Base-by-base conservation (phyloP, 1,284 basidiomycete species). In the Heterobasidion parviporum region DNA sequence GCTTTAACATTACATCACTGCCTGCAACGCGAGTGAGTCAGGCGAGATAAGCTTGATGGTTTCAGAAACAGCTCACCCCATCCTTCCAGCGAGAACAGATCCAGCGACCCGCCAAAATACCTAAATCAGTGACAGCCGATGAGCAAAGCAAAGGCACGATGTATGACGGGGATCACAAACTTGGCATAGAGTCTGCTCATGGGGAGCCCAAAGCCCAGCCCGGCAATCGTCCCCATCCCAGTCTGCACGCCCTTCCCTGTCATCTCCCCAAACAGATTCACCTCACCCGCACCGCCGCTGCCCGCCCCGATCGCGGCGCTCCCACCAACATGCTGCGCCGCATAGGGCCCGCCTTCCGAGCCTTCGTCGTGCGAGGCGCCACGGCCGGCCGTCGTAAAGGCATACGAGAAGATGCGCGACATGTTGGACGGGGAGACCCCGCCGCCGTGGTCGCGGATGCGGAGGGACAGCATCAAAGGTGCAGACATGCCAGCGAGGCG, bases 371-470 rank as follows among this genome's bases (percentile, higher is more conserved):
- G 53, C 12, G 60, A 57, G 0, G 76, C 74, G 3, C 62, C 62
- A 46, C 57, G 60, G 10, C 81, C 81, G 12, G 87, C 88, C 3
- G 92, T 94, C 2, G 92, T 94, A 68, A 94, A 95, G 6, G 92
- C 91, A 67, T 95, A 95, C 20, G 89, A 90, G 69, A 94, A 95
- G 56, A 95, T 88, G 53, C 83, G 80, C 15, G 79, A 73, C 74
- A 94, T 81, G 66, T 93, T 83, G 8, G 78, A 72, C 3, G 85
- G 85, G 1, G 83, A 77, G 41, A 95, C 86, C 3, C 92, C 92
- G 15, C 92, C 92, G 3, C 93, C 93, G 63, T 91, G 84, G 63
- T 95, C 92, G 35, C 93, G 79, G 26, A 95, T 78, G 41, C 93
- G 80, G 45, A 95, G 76, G 33, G 85, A 87, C 55, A 94, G 79